Evolutionary conservation across 2,329 filamentous ascomycete species (phyloP).

Genomic region (Xylariales sp.): DNA sequence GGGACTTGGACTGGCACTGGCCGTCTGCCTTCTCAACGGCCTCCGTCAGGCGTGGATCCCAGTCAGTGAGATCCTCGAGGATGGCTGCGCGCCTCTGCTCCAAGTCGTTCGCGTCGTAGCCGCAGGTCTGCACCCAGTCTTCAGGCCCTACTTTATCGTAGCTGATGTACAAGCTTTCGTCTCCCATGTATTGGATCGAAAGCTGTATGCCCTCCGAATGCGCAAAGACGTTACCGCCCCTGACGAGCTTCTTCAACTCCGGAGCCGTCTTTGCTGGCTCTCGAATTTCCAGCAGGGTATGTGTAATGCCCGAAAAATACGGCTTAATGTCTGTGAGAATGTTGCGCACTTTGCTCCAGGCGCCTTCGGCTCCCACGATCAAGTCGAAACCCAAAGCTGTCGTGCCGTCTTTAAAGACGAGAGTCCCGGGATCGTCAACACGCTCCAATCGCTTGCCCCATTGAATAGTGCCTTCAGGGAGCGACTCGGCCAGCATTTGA

Average conservation of each 20-base stretch:
- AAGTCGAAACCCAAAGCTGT: constrained; percentile 32
- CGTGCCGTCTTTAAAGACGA: constrained; percentile 33
- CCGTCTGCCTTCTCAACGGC: constrained; percentile 36
- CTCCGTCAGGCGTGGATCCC: constrained; percentile 35
- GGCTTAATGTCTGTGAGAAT: constrained; percentile 34
- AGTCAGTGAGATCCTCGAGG: constrained; percentile 31
- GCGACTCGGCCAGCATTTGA: constrained; percentile 37
- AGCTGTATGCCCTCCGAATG: constrained; percentile 36
- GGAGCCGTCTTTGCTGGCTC: constrained; percentile 36
- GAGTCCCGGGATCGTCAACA: constrained; percentile 26
- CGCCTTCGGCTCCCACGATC: constrained; percentile 29
- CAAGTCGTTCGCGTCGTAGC: constrained; percentile 36
- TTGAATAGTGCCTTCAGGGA: constrained; percentile 38
- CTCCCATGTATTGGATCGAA: constrained; percentile 40
- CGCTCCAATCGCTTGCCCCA: constrained; percentile 41
- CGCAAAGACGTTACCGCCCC: constrained; percentile 42
- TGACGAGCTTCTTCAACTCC: constrained; percentile 37
- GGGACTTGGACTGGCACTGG: constrained; percentile 32
- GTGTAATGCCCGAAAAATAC: constrained; percentile 39
- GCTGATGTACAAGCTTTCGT: constrained; percentile 40
- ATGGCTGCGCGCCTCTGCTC: constrained; percentile 32
- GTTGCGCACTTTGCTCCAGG: constrained; percentile 30
- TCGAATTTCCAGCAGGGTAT: constrained; percentile 35
- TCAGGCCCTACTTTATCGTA: constrained; percentile 31
- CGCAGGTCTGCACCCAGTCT: constrained; percentile 33